Evolutionary conservation across 164 flowering plant genomes (phyloP).

Genomic region (Brasenia schreberi): DNA sequence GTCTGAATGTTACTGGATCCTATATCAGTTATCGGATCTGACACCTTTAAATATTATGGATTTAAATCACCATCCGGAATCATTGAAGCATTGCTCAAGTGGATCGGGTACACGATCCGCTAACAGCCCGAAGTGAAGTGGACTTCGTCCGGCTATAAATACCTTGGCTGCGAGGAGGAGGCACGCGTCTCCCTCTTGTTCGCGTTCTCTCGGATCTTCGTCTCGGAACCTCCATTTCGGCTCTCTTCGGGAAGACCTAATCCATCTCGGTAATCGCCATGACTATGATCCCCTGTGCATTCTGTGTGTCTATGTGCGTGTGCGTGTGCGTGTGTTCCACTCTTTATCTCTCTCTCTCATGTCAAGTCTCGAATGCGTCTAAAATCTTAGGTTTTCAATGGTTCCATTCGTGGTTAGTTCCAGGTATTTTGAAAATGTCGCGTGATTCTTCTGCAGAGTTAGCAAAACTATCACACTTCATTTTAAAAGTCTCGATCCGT

Average conservation of each 20-base stretch:
- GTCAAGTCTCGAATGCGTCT: neutral
- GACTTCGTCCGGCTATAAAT: neutral
- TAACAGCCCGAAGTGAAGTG: neutral
- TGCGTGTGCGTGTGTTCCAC: neutral
- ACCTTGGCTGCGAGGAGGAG: neutral
- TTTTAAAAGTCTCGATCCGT: neutral
- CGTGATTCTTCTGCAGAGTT: neutral
- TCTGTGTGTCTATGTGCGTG: no score
- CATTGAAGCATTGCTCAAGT: no score
- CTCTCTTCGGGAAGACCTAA: neutral
- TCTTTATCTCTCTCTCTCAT: neutral
- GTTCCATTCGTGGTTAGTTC: neutral
- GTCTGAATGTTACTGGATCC: no score
- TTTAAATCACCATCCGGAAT: no score
- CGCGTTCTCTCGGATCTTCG: neutral
- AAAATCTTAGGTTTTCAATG: neutral
- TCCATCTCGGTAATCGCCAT: neutral
- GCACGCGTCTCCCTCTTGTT: neutral
- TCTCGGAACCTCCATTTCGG: neutral
- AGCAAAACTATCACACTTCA: no score
- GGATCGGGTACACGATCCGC: neutral
- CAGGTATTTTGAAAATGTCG: neutral
- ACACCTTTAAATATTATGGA: no score
- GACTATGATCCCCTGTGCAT: no score
- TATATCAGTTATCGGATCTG: no score